Base-by-base conservation (phyloP, 1,139 yeast species). In the Yamadazyma friedrichii region DNA sequence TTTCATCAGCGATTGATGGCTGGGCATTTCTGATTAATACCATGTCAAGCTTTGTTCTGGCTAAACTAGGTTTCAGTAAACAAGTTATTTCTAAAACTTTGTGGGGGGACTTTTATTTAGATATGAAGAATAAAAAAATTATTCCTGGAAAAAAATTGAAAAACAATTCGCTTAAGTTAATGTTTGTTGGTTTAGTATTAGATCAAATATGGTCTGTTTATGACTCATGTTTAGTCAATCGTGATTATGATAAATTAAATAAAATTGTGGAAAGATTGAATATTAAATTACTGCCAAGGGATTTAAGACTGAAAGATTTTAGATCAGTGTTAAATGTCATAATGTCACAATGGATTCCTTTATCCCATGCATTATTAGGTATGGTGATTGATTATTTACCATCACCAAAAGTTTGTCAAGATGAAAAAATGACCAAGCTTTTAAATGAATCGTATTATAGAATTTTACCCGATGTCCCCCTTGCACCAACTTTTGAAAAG, bases 11-110 rank as follows among this genome's bases (percentile, higher is more conserved):
- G 0, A 72, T 86, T 17, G 98, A 93, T 62, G 98, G 98, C 4
- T 94, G 98, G 98, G 98, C 98, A 0, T 94, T 94, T 62, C 86
- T 89, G 39, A 72, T 94, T 31, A 80, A 87, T 44, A 96, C 94
- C 45, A 86, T 93, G 64, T 88, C 97, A 5, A 82, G 86, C 44
- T 81, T 94, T 31, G 88, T 88, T 57, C 94, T 85, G 64, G 79
- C 81, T 31, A 89, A 88, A 55, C 68, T 93, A 29, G 97, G 96
- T 0, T 85, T 93, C 51, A 86, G 88, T 47, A 82, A 89, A 46
- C 78, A 79, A 27, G 88, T 81, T 42, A 72, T 94, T 36, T 82
- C 85, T 46, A 87, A 87, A 55, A 89, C 93, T n/a, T 68, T 94
- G 3, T 94, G 98, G 98, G 98, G 98, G 25, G 96, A 93, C 56